phyloP scores from a whole-genome alignment of 2,329 filamentous ascomycete genomes.

The Pseudocercospora eumusae region DNA sequence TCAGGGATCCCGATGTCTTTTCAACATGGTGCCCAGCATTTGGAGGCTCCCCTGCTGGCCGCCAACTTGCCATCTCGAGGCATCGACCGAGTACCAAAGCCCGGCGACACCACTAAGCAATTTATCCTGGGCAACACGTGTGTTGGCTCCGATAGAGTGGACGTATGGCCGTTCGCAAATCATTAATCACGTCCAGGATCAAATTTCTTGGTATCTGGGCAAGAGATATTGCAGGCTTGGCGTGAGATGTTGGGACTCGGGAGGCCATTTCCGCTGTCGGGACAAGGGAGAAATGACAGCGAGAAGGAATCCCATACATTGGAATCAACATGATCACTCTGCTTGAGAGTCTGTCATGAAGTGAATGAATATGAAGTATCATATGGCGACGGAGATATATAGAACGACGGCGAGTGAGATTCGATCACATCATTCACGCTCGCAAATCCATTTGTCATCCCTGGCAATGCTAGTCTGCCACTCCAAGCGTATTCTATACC shows the following conservation, averaged over 20 bases:
- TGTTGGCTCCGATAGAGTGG: conserved; percentile 2
- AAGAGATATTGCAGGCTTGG: conserved; percentile 3
- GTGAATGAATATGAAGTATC: no score
- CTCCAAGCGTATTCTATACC: conserved; percentile 1
- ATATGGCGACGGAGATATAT: conserved; percentile 1
- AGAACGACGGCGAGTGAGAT: conserved; percentile 2
- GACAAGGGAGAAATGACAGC: background rate
- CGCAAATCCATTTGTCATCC: conserved; percentile 17
- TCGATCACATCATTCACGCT: background rate
- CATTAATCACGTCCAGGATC: background rate
- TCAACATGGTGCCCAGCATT: background rate
- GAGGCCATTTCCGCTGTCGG: conserved; percentile 1
- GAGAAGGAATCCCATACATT: background rate
- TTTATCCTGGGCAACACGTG: background rate
- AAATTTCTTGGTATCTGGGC: conserved; percentile 2
- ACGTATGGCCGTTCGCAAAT: background rate
- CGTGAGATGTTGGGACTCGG: background rate
- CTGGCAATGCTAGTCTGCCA: background rate
- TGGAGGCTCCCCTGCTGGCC: background rate
- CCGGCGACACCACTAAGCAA: background rate
- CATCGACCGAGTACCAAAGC: background rate
- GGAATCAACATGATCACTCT: background rate
- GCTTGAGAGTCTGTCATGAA: no score
- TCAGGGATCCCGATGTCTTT: background rate
- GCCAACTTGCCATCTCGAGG: background rate